These are phyloP conservation scores for Cryptococcus hybrid DNA, from an alignment of 1,284 basidiomycete species.

Conservation along the genomic window DNA sequence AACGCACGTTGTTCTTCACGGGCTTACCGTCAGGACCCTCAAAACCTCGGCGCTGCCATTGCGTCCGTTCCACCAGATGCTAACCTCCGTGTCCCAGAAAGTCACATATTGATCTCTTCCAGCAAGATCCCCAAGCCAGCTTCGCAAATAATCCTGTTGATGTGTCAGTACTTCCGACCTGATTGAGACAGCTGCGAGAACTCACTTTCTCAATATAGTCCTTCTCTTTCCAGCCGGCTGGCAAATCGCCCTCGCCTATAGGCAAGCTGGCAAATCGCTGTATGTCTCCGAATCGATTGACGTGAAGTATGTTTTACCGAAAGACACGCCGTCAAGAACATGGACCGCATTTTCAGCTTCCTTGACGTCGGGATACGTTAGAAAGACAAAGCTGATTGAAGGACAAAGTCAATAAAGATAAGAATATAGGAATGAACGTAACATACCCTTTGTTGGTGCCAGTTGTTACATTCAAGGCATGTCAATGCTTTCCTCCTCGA, in stretches of 20 bases:
- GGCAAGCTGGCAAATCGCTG: conserved; percentile 79
- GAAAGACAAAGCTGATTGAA: conserved; percentile 86
- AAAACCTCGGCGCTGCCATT: conserved; percentile 82
- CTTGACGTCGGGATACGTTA: conserved; percentile 78
- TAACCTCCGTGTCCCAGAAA: conserved; percentile 88
- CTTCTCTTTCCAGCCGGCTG: conserved; percentile 63
- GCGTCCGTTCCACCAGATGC: conserved; percentile 91
- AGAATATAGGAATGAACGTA: too few species aligned
- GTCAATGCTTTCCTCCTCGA: conserved; percentile 72
- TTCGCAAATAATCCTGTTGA: conserved; percentile 95
- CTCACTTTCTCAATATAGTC: conserved; percentile 71
- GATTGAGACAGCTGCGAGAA: too few species aligned
- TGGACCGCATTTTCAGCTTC: conserved; percentile 79
- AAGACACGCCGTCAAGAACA: conserved; percentile 79
- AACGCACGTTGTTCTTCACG: conserved; percentile 39
- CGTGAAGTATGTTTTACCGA: conserved; percentile 87
- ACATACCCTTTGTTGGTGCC: conserved; percentile 81
- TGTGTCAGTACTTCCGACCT: too few species aligned
- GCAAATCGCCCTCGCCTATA: conserved; percentile 72
- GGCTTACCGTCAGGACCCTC: conserved; percentile 54
- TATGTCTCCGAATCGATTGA: conserved; percentile 92
- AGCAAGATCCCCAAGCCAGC: conserved; percentile 89
- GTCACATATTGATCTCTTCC: conserved; percentile 97
- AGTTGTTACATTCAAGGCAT: conserved; percentile 76
- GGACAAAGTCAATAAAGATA: too few species aligned